phyloP scores from a whole-genome alignment of 2,329 filamentous ascomycete species.

The Xylariales sp. region DNA sequence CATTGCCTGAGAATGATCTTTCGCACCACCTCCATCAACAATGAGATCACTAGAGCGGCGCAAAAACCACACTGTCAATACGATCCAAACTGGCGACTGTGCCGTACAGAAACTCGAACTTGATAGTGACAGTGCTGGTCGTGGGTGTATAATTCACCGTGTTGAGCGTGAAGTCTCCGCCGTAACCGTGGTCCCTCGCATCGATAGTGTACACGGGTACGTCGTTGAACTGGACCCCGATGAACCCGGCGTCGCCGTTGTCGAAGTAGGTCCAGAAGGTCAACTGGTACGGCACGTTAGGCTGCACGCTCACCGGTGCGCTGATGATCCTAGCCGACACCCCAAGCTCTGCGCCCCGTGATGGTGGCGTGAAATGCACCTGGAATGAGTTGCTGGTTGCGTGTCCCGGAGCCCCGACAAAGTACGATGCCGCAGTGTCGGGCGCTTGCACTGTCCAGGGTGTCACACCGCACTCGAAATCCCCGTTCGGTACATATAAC shows the following conservation, averaged over 20 bases:
- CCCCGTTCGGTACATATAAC: constrained; percentile 27
- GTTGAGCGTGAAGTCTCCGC: constrained; percentile 20
- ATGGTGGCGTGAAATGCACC: constrained; percentile 23
- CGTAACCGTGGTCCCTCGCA: constrained; percentile 31
- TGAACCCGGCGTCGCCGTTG: constrained; percentile 32
- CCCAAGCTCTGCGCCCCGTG: constrained; percentile 29
- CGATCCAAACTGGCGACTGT: constrained; percentile 13
- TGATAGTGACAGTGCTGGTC: constrained; percentile 19
- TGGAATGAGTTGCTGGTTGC: constrained; percentile 34
- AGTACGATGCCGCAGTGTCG: constrained; percentile 29
- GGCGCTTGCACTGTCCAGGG: constrained; percentile 40
- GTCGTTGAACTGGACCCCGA: constrained; percentile 40
- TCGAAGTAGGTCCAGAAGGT: constrained; percentile 38
- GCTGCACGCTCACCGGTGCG: constrained; percentile 26
- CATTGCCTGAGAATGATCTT: too few relatives aligned
- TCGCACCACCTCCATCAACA: background rate
- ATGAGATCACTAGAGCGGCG: constrained; percentile 2
- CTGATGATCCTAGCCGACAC: constrained; percentile 36
- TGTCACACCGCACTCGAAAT: constrained; percentile 40
- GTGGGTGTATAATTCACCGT: constrained; percentile 26
- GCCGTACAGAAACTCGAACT: constrained; percentile 29
- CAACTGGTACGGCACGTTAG: constrained; percentile 26
- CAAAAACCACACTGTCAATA: constrained; percentile 21
- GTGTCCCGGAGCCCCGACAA: constrained; percentile 16
- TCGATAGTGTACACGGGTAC: constrained; percentile 28